A percentile compares a stretch with the other conserved stretches of the same genome.
Conservation (phyloP, 805 yeast genomes). For the Suhomyces xylopsoci region DNA sequence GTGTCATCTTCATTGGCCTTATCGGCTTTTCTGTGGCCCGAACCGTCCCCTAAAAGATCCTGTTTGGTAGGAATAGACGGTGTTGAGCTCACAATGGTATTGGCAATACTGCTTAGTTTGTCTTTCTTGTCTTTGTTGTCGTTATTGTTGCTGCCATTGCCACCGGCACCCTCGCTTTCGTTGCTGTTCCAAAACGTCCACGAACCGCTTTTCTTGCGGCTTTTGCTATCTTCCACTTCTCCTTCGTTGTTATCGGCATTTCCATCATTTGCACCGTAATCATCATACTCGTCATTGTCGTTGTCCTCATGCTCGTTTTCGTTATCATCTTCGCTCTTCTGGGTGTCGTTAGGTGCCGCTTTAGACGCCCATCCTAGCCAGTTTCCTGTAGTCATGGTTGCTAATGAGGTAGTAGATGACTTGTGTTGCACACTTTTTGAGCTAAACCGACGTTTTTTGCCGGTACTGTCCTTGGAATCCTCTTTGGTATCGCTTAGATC, state of each 20-base stretch:
- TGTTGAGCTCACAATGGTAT: conserved; percentile 32
- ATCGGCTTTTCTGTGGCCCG: neutral
- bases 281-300: conserved; percentile 20
- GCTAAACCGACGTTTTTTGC: neutral
- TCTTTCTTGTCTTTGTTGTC: conserved; percentile 6
- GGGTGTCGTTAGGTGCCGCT: conserved; percentile 17
- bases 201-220: conserved; percentile 22
- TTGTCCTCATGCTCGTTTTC: conserved; percentile 16
- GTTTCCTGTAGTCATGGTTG: conserved; percentile 22
- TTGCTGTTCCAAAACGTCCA: conserved; percentile 38
- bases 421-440: conserved; percentile 11
- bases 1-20: neutral
- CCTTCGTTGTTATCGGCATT: conserved; percentile 22
- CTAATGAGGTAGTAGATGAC: conserved; percentile 22
- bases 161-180: conserved; percentile 4
- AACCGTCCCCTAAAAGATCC: conserved; percentile 7
- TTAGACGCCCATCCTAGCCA: conserved; percentile 27
- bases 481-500: neutral
- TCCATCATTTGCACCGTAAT: conserved; percentile 13
- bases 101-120: conserved; percentile 13
- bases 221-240: conserved; percentile 25
- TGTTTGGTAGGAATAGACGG: conserved; percentile 24
- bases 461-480: neutral
- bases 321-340: conserved; percentile 9
- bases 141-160: conserved; percentile 7